These are phyloP conservation scores for Colletotrichum aenigma DNA, from an alignment of 2,329 filamentous ascomycete genomes.

Conservation along the genomic window DNA sequence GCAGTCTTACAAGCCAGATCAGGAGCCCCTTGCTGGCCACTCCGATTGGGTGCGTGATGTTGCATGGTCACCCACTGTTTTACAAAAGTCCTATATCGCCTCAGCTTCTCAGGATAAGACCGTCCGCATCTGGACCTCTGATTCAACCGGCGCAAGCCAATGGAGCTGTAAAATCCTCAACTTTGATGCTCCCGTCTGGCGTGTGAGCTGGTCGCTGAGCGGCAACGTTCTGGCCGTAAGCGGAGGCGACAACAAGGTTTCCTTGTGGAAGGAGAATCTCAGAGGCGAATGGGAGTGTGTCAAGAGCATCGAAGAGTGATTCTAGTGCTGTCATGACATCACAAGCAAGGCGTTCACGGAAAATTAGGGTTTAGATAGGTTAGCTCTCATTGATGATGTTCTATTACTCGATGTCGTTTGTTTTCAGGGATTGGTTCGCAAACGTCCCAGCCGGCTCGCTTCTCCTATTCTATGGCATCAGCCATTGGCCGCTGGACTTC, in stretches of 20 bases:
- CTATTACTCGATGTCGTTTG: not conserved
- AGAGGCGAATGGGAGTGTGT: conserved; percentile 97
- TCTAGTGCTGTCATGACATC: not conserved
- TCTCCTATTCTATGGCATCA: not conserved
- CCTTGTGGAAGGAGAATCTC: conserved; percentile 97
- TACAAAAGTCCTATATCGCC: conserved; percentile 96
- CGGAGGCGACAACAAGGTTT: conserved; percentile 95
- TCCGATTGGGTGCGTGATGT: conserved; percentile 98
- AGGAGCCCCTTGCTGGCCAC: conserved; percentile 76
- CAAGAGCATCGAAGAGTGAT: conserved; percentile 90
- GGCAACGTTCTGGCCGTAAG: conserved; percentile 95
- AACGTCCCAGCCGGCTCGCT: not conserved
- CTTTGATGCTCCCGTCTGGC: conserved; percentile 91
- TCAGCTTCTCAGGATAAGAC: conserved; percentile 96
- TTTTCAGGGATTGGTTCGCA: not conserved
- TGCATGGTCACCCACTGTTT: conserved; percentile 92
- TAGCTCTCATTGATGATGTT: not conserved
- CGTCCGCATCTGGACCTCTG: conserved; percentile 93
- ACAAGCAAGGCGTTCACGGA: conserved; percentile 40
- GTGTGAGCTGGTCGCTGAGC: conserved; percentile 96
- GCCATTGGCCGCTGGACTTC: not conserved
- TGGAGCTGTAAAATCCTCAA: conserved; percentile 87
- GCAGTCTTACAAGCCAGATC: conserved; percentile 66
- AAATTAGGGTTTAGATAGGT: conserved; percentile 19
- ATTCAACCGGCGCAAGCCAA: conserved; percentile 67